Base-by-base conservation (phyloP, 2,329 filamentous ascomycete species). In the Aspergillus sojae region DNA sequence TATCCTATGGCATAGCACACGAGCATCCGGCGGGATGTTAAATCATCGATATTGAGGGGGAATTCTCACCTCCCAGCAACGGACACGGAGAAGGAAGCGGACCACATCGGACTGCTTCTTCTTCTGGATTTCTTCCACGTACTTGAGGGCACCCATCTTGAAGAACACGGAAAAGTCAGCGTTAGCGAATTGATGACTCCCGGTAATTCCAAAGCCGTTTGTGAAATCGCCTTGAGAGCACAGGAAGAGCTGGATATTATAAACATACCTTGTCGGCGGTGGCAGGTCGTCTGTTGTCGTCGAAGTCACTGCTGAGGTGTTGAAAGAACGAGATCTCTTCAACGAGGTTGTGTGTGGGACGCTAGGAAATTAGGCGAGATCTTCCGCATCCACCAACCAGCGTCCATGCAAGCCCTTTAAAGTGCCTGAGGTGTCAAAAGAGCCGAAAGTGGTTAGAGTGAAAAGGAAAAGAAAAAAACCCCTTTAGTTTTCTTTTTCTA, bases 91-190 rank as follows among this genome's bases (percentile, higher is more conserved):
- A 86, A 99, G 91, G 90, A 99, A 99, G 88, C 94, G 94, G 88
- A 98, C 92, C 82, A 99, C 91, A 89, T 99, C 95, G 84, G 93
- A 97, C 91, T 99, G 95, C 93, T 99, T 99, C 93, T 97, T 97
- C 93, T 99, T 98, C 85, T 97, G 93, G 88, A 99, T 91, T 90
- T 99, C 95, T 90, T 99, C 96, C 86, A 99, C 93, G 88, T 97
- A 99, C 88, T 99, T 99, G 85, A 97, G 93, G 88, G 94, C 94
- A 92, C 95, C 95, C 95, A 97, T 97, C 89, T 94, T 65, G 61
- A 57, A 68, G 65, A 58, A 53, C 39, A n/a, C 39, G 14, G 7
- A 48, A 53, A 58, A 57, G 71, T 65, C 45, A 62, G 65, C 61
- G 39, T 67, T 56, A 61, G 10, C n/a, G n/a, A 34, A 58, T 63